phyloP scores from a whole-genome alignment of 1,284 basidiomycete genomes.

The Rhodotorula sp. region DNA sequence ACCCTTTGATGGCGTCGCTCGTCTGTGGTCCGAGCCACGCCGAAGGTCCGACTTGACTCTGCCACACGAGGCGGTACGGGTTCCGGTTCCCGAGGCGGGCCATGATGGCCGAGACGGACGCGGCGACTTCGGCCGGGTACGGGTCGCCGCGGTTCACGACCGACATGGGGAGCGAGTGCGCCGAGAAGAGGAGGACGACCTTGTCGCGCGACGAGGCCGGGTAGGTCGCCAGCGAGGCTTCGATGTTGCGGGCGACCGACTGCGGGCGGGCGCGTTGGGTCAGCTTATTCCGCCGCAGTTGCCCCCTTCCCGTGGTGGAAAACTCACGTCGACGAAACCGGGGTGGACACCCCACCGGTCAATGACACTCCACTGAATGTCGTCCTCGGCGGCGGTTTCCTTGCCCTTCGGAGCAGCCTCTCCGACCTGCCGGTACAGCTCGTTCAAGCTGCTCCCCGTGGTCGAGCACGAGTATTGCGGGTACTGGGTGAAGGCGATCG shows the following conservation, averaged over 20 bases:
- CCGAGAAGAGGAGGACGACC: conserved; percentile 85
- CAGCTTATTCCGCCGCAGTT: too few species aligned
- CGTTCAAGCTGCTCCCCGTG: conserved; percentile 94
- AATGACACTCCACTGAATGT: conserved; percentile 93
- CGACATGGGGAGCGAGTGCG: conserved; percentile 95
- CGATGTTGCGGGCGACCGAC: conserved; percentile 88
- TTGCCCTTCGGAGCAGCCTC: conserved; percentile 49
- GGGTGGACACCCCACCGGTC: conserved; percentile 97
- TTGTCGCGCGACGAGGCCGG: conserved; percentile 66
- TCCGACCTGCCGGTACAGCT: conserved; percentile 64
- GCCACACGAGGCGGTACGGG: conserved; percentile 94
- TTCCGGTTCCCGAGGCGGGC: conserved; percentile 69
- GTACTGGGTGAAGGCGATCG: conserved; percentile 97
- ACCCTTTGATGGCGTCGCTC: conserved; percentile 83
- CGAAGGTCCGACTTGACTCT: conserved; percentile 94
- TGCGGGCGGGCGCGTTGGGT: conserved; percentile 47
- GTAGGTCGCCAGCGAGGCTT: conserved; percentile 77
- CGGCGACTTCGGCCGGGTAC: conserved; percentile 92
- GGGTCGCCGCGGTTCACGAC: conserved; percentile 98
- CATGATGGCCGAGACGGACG: conserved; percentile 89
- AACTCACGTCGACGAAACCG: conserved; percentile 82
- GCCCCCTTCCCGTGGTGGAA: not conserved
- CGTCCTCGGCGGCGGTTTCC: conserved; percentile 56
- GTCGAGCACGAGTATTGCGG: conserved; percentile 99
- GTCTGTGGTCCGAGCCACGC: conserved; percentile 99